Percentiles rank a stretch among this genome's conserved stretches.
Evolutionary conservation across 1,284 basidiomycete species (phyloP).

Genomic region (Cryptococcus neoformans): DNA sequence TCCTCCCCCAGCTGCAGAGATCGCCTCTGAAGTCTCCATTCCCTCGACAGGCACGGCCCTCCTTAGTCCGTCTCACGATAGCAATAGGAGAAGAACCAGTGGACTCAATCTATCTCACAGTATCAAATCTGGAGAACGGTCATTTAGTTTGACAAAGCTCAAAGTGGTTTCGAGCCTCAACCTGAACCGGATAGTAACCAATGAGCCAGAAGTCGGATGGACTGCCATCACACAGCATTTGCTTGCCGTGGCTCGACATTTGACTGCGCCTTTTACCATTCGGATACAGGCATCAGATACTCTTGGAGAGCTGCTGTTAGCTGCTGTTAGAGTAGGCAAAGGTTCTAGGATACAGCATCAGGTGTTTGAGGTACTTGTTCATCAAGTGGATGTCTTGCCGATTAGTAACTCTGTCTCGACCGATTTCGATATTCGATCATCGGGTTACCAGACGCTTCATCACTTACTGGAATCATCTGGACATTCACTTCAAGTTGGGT

Average conservation of each 20-base stretch:
- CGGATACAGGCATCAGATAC: conserved; percentile 83
- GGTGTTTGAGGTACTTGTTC: conserved; percentile 74
- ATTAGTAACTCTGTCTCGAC: conserved; percentile 34
- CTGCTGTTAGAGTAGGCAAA: conserved; percentile 60
- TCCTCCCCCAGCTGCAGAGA: conserved; percentile 13
- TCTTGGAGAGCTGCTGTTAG: conserved; percentile 72
- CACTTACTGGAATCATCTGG: conserved; percentile 86
- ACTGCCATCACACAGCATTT: conserved; percentile 73
- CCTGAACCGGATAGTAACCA: conserved; percentile 75
- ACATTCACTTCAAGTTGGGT: conserved; percentile 84
- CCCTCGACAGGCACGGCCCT: conserved; percentile 16
- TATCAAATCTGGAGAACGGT: conserved; percentile 57
- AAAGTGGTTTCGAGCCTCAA: conserved; percentile 77
- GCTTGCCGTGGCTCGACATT: conserved; percentile 62
- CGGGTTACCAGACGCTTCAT: conserved; percentile 84
- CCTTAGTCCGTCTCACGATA: conserved; percentile 24
- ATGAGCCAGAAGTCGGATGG: conserved; percentile 81
- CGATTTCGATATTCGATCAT: conserved; percentile 70
- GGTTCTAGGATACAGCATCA: conserved; percentile 67
- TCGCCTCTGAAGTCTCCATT: conserved; percentile 42
- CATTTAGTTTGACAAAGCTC: conserved; percentile 80
- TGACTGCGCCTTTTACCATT: conserved; percentile 68
- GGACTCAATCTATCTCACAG: conserved; percentile 76
- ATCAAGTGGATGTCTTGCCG: conserved; percentile 62
- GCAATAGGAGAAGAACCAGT: conserved; percentile 67